Evolutionary conservation across 2,329 filamentous ascomycete species (phyloP), one percentile per base, ranked within the genome.

Genomic region (Aspergillus ochraceus): DNA sequence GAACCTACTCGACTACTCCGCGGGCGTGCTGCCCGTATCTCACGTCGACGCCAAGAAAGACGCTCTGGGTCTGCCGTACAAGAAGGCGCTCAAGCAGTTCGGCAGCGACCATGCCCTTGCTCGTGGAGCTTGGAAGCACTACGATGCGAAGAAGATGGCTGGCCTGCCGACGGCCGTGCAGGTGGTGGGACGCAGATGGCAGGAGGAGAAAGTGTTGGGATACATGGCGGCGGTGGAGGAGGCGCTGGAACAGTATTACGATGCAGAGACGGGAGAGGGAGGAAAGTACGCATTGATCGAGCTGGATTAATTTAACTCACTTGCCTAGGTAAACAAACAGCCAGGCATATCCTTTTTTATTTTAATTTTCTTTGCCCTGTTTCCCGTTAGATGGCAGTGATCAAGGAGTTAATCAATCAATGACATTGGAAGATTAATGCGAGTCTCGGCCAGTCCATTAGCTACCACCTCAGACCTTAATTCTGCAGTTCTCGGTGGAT

Each of bases 1-100:
- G 80, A 97, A 97, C 69, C 66, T 97, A 86, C 85, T 97, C 52
- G 94, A 97, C 72, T 97, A 97, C 76, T 86, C 90, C 1, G 85
- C 86, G 12, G 93, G 93, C 42, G 86, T 97, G 39, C 71, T 98
- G 22, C 93, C 94, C 0, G 88, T 97, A 1, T 94, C 91, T 0
- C 90, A 92, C 61, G 93, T 97, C 0, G 90, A 97, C 65, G 70
- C 75, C 1, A 80, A 86, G 47, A 90, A 95, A 70, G 83, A 86
- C 63, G 81, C 93, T 0, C 86, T 92, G 0, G 67, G 78, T 0
- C 77, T 76, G 88, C 74, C 84, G 14, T 79, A 78, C 53, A 75
- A 72, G 59, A 66, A 64, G 1, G 68, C 63, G 0, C 64, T 79
- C 47, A 74, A 73, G 63, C 67, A 68, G 8, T 68, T 76, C 9